Evolutionary conservation across 73 alveolate species (phyloP).

Genomic region (Halteria grandinella): DNA sequence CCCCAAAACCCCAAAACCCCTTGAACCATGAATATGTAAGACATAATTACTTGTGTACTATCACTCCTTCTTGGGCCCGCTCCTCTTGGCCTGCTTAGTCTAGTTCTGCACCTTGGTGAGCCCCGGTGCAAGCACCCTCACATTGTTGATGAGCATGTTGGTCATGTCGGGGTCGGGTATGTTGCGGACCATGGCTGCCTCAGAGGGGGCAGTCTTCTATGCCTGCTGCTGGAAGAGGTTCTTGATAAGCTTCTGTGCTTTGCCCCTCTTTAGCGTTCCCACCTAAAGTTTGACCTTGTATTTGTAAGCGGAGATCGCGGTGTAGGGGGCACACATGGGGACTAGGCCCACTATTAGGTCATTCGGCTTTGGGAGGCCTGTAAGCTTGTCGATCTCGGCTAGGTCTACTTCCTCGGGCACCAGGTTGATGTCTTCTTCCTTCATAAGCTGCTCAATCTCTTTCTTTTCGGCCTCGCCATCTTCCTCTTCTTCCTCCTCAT

Average conservation of each 20-base stretch:
- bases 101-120: constrained; percentile 58
- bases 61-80: not conserved
- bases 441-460: constrained; percentile 62
- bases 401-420: constrained; percentile 60
- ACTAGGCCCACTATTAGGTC: constrained; percentile 66
- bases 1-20: not conserved
- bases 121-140: constrained; percentile 69
- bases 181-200: not conserved
- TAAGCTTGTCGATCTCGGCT: constrained; percentile 70
- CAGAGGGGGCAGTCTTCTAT: constrained; percentile 18
- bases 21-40: not conserved
- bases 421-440: constrained; percentile 68
- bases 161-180: constrained; percentile 56
- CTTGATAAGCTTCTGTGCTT: constrained; percentile 65
- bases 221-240: constrained; percentile 39
- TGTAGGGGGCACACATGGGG: constrained; percentile 85
- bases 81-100: constrained; percentile 44
- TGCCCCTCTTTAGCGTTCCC: constrained; percentile 79
- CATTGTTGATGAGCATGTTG: constrained; percentile 38
- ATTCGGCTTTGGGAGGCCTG: constrained; percentile 68
- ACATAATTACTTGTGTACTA: not conserved
- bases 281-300: constrained; percentile 77
- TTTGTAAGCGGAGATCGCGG: constrained; percentile 59
- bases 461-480: constrained; percentile 71
- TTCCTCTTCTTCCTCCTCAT: constrained; percentile 54